Evolutionary conservation across 179 eudicot genomes (phyloP).

Genomic region (Camellia oleifera): DNA sequence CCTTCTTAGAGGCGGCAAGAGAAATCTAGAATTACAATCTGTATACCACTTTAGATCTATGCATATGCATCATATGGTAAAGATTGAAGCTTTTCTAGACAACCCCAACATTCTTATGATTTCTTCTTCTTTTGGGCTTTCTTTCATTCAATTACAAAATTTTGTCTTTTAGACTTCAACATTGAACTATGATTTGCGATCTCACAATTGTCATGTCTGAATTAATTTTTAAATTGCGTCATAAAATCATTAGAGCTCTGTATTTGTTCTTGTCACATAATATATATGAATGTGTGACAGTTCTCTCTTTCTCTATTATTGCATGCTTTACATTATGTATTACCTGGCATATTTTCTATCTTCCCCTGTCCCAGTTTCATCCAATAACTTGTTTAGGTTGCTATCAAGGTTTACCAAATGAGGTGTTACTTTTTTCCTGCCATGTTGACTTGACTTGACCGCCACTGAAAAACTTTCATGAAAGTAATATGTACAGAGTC

Average conservation of each 20-base stretch:
- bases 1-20: neutral
- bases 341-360: neutral
- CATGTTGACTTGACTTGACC: too few species aligned
- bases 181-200: neutral
- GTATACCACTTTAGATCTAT: neutral
- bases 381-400: neutral
- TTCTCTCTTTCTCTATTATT: neutral
- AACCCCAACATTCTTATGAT: neutral
- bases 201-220: neutral
- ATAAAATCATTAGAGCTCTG: neutral
- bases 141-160: neutral
- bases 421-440: too few species aligned
- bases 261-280: neutral
- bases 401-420: too few species aligned
- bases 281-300: neutral
- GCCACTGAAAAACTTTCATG: too few species aligned
- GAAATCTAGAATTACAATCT: neutral
- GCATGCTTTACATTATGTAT: neutral
- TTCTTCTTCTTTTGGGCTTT: neutral
- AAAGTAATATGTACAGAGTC: too few species aligned
- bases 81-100: neutral
- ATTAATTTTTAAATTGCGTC: neutral
- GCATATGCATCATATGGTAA: neutral
- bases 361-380: neutral
- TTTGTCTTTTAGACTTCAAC: neutral